Base-by-base conservation (phyloP, 2,329 filamentous ascomycete species). In the Talaromyces funiculosus region DNA sequence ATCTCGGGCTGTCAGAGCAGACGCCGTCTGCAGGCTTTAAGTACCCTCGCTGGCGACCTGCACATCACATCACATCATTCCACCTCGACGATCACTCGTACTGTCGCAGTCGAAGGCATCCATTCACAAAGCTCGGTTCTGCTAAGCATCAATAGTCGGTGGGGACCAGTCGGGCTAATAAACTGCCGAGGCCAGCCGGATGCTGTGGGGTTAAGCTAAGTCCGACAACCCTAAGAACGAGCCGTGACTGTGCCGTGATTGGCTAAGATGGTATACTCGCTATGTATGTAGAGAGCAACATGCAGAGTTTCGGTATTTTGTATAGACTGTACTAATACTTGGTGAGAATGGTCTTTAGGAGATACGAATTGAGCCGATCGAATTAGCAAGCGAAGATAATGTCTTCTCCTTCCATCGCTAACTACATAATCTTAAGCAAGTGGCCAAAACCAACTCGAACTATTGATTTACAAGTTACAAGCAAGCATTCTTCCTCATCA, bases 121-220 rank as follows among this genome's bases (percentile, higher is more conserved):
- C 43, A 47, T 29, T 47, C 43, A 47, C 22, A 47, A 26, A 22
- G 43, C 29, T 26, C 51, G 14, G 3, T 29, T 57, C 33, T 59
- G 42, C 54, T 56, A 29, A 26, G 54, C 42, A 40, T 62, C 45
- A 8, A 9, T 45, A 26, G 37, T 5, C 12, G 35, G 29, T 56
- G 38, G 26, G 26, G 22, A 40, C 16, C 3, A 18, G n/a, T 40
- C 29, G 55, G 54, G 38, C 38, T 53, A 38, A 54, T 61, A 51
- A 45, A 38, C 37, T 29, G 20, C 26, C 43, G 38, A 35, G 53
- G 47, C 22, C 8, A 29, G 20, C 16, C 60, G 60, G 60, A 58
- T 43, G 53, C 58, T 33, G 47, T 49, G 53, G 55, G 37, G 47
- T 60, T 53, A 40, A 53, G 45, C 43, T 53, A 60, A 54, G n/a